Conservation (phyloP, 768 basidiomycete species). For the Boletus patriciae region DNA sequence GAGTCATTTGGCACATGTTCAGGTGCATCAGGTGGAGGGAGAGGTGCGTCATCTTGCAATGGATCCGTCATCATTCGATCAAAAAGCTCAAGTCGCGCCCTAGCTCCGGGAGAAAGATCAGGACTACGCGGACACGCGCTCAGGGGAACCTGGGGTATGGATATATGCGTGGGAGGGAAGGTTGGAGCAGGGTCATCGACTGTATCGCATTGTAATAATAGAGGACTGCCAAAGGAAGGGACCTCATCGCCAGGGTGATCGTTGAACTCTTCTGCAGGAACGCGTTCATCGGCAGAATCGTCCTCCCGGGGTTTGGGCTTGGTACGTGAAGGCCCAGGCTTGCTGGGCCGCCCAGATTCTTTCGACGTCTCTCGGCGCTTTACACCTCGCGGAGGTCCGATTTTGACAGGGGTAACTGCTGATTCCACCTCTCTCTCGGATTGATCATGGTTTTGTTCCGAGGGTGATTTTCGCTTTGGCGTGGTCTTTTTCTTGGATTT, state of each 20-base stretch:
- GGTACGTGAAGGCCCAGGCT: not conserved
- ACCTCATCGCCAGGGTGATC: not conserved
- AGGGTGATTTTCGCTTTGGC: not conserved
- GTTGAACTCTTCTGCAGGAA: not conserved
- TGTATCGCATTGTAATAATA: not conserved
- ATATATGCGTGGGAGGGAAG: not conserved
- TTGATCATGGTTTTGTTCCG: not conserved
- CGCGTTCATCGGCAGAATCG: not conserved
- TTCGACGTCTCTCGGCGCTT: constrained; percentile 9
- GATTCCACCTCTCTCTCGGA: constrained; percentile 8
- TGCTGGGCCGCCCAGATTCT: not conserved
- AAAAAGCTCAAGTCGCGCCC: constrained; percentile 30
- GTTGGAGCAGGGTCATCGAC: not conserved
- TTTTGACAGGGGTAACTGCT: constrained; percentile 4
- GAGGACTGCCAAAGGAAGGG: not conserved
- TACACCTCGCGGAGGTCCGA: constrained; percentile 29
- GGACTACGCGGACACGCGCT: constrained; percentile 1
- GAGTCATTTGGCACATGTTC: not conserved
- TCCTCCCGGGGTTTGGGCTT: constrained; percentile 1
- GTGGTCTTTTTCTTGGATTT: not conserved
- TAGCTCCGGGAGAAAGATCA: constrained; percentile 29
- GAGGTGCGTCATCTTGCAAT: not conserved
- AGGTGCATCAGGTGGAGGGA: not conserved
- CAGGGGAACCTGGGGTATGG: constrained; percentile 2
- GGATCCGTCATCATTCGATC: constrained; percentile 24